Percentiles rank a stretch among this genome's conserved stretches.
Conservation (phyloP, 2,329 filamentous ascomycete species). For the Fusarium odoratissimum region DNA sequence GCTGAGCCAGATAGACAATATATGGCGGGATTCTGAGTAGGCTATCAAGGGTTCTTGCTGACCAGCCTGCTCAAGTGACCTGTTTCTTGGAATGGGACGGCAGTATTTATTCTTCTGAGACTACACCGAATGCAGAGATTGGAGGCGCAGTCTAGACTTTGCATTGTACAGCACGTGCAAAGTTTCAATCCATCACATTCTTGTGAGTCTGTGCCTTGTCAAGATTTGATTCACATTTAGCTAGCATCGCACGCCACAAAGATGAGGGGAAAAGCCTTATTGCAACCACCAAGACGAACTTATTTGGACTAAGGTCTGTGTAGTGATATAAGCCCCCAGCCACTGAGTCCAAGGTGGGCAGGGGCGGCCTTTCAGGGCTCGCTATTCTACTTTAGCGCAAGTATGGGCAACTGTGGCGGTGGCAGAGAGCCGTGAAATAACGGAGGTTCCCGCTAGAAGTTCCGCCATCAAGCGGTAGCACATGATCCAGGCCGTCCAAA, state of each 20-base stretch:
- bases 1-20: neutral
- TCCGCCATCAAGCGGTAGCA: no score
- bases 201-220: accelerated
- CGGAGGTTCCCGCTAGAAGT: neutral
- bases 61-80: neutral
- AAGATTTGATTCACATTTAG: neutral
- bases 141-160: neutral
- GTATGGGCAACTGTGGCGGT: neutral
- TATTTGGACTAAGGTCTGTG: no score
- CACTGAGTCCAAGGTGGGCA: neutral
- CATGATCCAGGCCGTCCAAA: no score
- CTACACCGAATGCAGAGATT: neutral
- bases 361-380: neutral
- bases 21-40: accelerated
- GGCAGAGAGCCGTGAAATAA: neutral
- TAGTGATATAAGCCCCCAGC: no score
- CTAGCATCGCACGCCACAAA: neutral
- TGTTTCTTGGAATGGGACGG: neutral
- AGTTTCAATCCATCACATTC: neutral
- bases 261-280: neutral
- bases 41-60: neutral
- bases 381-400: neutral
- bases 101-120: neutral
- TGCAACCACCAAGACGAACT: accelerated
- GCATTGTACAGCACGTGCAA: neutral